Base-by-base conservation (phyloP, 345 rosid genomes). In the Eucalyptus leucophloia region DNA sequence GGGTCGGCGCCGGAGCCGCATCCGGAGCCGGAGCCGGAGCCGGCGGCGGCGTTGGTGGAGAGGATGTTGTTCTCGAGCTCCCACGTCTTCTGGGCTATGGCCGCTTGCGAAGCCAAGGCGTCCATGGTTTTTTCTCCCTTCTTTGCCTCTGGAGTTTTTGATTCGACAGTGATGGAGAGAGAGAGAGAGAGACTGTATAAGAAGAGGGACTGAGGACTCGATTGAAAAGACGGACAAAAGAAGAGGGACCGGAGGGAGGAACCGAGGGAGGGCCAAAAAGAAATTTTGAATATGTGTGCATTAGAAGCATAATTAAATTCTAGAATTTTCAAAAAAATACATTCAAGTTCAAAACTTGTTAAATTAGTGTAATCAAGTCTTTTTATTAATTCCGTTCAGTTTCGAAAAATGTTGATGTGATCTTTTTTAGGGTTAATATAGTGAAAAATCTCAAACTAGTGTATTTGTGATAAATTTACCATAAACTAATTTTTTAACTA, bases 51-150 rank as follows among this genome's bases (percentile, higher is more conserved):
- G 50, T 88, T 26, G 51, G 89, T 87, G 32, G 91, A 83, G 15
- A 94, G 93, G 90, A 98, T 95, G 92, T 94, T 95, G 96, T 98
- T 98, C 93, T 98, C 99, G 7, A 97, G 95, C 89, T 98, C 99
- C 99, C 99, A 98, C 56, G 99, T 98, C 91, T 95, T 97, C 94
- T 95, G 98, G 45, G 99, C 99, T 88, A 97, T 96, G 37, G 88
- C 90, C 40, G 95, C 87, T 1, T 94, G 92, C 26, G 96, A 94
- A 4, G 96, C 89, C 90, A 89, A 88, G 4, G 96, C 90, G 11
- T 93, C 94, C 94, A 92, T 92, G 37, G 90, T 26, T 80, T 26
- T 62, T 65, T 5, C 53, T 53, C 42, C 28, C 19, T 24, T 58
- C 77, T 28, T 37, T 2, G 67, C 30, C 86, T 14, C 88, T 32